phyloP scores from a whole-genome alignment of 352 stramenopile genomes.

The Pythium oligandrum region DNA sequence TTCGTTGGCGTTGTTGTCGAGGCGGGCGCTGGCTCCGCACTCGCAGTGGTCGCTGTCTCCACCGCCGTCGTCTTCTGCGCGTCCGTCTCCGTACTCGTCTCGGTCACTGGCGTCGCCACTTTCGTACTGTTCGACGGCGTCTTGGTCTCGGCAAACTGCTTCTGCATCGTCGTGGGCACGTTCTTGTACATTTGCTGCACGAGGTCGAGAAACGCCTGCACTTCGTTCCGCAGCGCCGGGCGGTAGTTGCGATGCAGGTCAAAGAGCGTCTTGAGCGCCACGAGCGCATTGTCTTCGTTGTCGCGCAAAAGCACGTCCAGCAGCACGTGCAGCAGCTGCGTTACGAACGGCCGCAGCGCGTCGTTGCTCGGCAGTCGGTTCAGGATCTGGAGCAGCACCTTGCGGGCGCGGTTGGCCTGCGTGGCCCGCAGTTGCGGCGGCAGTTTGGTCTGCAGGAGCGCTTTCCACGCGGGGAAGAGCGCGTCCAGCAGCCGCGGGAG shows the following conservation, averaged over 20 bases:
- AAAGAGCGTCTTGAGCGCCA: conserved; percentile 95
- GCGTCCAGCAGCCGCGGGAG: conserved; percentile 88
- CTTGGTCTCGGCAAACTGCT: conserved; percentile 59
- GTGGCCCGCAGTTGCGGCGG: conserved; percentile 73
- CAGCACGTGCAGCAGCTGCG: conserved; percentile 88
- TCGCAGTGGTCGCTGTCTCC: not conserved
- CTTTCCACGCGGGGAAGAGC: conserved; percentile 88
- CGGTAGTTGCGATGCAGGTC: conserved; percentile 97
- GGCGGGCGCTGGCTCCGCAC: not conserved
- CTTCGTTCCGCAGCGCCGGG: conserved; percentile 83
- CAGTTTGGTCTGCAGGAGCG: conserved; percentile 74
- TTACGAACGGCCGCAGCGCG: conserved; percentile 91
- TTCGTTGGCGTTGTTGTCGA: not conserved
- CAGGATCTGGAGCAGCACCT: conserved; percentile 93
- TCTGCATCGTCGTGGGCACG: conserved; percentile 75
- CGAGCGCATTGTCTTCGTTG: conserved; percentile 96
- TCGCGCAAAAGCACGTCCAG: conserved; percentile 94
- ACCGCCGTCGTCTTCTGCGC: not conserved
- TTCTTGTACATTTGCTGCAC: conserved; percentile 91
- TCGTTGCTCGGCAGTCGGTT: conserved; percentile 94
- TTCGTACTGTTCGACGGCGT: not conserved
- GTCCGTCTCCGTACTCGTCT: not conserved
- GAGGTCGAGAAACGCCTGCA: conserved; percentile 86
- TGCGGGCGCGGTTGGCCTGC: conserved; percentile 85
- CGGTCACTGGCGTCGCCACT: not conserved